Evolutionary conservation across 176 grass and related monocot species (phyloP).

Genomic region (Eremochloa ophiuroides): DNA sequence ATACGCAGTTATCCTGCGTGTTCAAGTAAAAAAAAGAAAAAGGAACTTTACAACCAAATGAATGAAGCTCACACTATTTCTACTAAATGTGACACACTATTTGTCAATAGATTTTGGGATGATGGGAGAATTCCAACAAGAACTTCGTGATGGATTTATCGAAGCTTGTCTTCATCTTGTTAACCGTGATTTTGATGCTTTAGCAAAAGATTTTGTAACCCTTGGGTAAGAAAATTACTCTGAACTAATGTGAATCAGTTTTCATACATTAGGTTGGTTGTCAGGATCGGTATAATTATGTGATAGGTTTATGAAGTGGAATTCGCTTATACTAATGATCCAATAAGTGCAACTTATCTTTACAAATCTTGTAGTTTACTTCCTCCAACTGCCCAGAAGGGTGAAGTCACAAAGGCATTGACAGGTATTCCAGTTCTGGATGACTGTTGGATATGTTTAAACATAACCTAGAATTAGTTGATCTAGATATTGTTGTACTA

Average conservation of each 20-base stretch:
- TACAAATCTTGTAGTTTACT: conserved; percentile 64
- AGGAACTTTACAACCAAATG: not conserved
- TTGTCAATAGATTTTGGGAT: conserved; percentile 86
- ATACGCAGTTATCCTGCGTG: not conserved
- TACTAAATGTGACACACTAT: conserved; percentile 34
- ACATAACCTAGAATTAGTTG: conserved; percentile 1
- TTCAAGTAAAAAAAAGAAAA: not conserved
- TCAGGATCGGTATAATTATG: not conserved
- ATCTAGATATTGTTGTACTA: not conserved
- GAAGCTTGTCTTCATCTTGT: conserved; percentile 99
- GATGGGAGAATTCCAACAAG: conserved; percentile 96
- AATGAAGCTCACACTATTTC: conserved; percentile 7
- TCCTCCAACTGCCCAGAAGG: conserved; percentile 88
- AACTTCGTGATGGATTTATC: conserved; percentile 89
- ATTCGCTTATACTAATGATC: not conserved
- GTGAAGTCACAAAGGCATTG: conserved; percentile 94
- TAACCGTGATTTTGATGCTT: conserved; percentile 97
- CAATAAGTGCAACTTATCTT: conserved; percentile 9
- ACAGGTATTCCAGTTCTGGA: conserved; percentile 59
- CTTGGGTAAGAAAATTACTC: conserved; percentile 73
- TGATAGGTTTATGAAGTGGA: not conserved
- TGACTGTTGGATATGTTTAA: conserved; percentile 12
- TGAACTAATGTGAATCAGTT: not conserved
- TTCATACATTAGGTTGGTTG: conserved; percentile 2
- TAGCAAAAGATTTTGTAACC: conserved; percentile 95